Evolutionary conservation across 179 eudicot species (phyloP), one percentile per base, ranked within the genome.

Genomic region (Patellifolia procumbens): DNA sequence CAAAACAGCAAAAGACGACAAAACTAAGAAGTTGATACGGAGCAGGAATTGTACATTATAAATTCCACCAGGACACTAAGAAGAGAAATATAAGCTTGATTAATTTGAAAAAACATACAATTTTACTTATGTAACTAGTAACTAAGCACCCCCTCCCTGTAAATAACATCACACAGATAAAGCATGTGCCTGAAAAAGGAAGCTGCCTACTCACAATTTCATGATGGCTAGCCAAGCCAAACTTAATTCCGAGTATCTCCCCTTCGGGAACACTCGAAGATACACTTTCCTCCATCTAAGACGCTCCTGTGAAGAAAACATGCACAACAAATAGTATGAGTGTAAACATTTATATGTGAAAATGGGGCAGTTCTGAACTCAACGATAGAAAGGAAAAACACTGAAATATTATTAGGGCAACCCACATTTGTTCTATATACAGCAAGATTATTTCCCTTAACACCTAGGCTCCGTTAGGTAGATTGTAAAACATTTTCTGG

Each of bases 141-240:
- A 4, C 24, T n/a, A n/a, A n/a, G n/a, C n/a, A n/a, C n/a, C n/a
- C n/a, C n/a, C n/a, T n/a, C n/a, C 1, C 37, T 65, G n/a, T 31
- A n/a, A 28, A 39, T 28, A 49, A 70, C 55, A 76, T 51, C 63
- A 56, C 73, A 48, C 22, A 73, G 2, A 65, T 45, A 65, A 42
- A n/a, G 29, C 63, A 43, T 24, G 53, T 65, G 39, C 13, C 31
- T 48, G 42, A 51, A 39, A 12, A 73, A 42, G 34, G 0, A 2
- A 77, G 64, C 55, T 66, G 65, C 56, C 43, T 26, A 52, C 96
- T 91, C 79, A 92, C 99, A 74, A 95, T 87, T 81, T 95, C 97
- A 48, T 82, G 72, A 46, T 84, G 85, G 73, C 89, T 85, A 24
- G 99, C 97, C 89, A 95, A 81, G 51, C 87, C 80, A 84, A 95